Evolutionary conservation across 2,329 filamentous ascomycete species (phyloP), one percentile per base, ranked within the genome.

Genomic region (Exophiala mesophila): DNA sequence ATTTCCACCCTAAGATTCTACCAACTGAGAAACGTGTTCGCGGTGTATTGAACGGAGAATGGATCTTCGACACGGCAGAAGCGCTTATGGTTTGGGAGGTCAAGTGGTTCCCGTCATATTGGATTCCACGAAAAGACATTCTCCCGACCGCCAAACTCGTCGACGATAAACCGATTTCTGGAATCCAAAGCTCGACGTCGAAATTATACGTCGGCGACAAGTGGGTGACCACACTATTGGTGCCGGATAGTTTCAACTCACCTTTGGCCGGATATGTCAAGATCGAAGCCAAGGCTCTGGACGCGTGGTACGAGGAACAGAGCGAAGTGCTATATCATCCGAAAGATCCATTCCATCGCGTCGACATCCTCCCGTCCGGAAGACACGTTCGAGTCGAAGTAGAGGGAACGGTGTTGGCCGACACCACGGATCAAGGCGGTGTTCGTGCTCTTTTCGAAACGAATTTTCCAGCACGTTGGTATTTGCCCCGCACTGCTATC

Each of bases 381-480:
- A 39, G 54, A n/a, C 44, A 54, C 9, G 45, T 56, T 12, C 44
- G 45, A 5, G 46, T 55, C 8, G 50, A 54, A 32, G 30, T 55
- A 15, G 52, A 49, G 23, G 54, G 54, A 3, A 42, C 44, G 4
- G 26, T 40, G 15, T 35, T 56, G 9, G 54, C 54, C 3, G 54
- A 56, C 41, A 55, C 54, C 3, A 42, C 28, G 4, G 36, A 31
- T 15, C 44, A 56, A 28, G 54, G 54, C 10, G 54, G 54, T 16
- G 54, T 55, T 30, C 41, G 52, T 41, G 49, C 53, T 16, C 45
- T 56, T 1, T 56, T 50, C 48, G 54, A 56, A 32, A 56, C 54
- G 23, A 49, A 47, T 15, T 52, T 55, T 30, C 54, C 54, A 0
- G 52, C 29, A 2, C 36, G 54, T 7, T 56, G 54, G 54, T 56